A percentile compares a stretch with the other conserved stretches of the same genome.
These are phyloP conservation scores for Primulina huaijiensis DNA, from an alignment of 257 asterid species.

Conservation along the genomic window DNA sequence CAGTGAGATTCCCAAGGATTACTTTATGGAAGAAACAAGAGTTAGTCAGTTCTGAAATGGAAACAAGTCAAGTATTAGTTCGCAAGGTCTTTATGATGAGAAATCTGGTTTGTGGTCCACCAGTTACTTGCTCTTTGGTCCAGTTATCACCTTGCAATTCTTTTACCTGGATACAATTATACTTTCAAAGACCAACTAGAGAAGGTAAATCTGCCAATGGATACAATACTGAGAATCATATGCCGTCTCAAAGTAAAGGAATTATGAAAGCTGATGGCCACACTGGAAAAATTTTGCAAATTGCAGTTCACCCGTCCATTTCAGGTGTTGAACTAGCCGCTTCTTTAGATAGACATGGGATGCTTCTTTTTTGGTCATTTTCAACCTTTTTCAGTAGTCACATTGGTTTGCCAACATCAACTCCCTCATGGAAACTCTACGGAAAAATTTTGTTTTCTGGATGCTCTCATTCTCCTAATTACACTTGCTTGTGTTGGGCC, in stretches of 20 bases:
- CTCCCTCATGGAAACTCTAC: slow-evolving; percentile 60
- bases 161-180: slow-evolving; percentile 65
- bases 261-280: slow-evolving; percentile 61
- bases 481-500: slow-evolving; percentile 85
- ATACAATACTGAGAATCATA: slow-evolving; percentile 31
- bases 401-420: slow-evolving; percentile 57
- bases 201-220: slow-evolving; percentile 42
- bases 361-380: slow-evolving; percentile 73
- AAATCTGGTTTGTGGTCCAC: slow-evolving; percentile 66
- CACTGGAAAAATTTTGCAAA: slow-evolving; percentile 60
- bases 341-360: slow-evolving; percentile 72
- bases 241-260: slow-evolving; percentile 47
- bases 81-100: slow-evolving; percentile 65
- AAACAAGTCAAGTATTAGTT: slow-evolving; percentile 41
- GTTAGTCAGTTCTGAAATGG: slow-evolving; percentile 36
- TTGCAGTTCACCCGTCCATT: slow-evolving; percentile 73
- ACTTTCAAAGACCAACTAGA: slow-evolving; percentile 44
- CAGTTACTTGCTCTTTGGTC: slow-evolving; percentile 63
- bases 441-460: slow-evolving; percentile 39
- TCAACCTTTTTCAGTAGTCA: slow-evolving; percentile 52
- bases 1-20: slow-evolving; percentile 89
- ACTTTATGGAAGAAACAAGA: slow-evolving; percentile 78
- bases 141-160: slow-evolving; percentile 59
- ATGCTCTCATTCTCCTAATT: slow-evolving; percentile 39
- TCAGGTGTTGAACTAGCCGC: slow-evolving; percentile 69